Conservation (phyloP, 2,329 filamentous ascomycete species). For the Aspergillus uvarum region DNA sequence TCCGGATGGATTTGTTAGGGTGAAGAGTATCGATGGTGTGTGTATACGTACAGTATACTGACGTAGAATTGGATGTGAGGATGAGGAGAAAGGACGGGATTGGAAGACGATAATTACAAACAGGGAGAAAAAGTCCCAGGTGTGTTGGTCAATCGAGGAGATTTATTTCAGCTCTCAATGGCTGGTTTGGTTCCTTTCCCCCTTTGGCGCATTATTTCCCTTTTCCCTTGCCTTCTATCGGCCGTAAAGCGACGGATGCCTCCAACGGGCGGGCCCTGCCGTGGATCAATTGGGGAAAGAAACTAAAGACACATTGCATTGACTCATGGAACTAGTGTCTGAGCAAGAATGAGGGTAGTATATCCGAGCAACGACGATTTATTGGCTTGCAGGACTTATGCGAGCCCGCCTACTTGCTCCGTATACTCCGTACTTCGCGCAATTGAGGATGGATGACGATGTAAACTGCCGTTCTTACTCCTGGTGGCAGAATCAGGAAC, state of each 20-base stretch:
- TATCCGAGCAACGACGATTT: background rate
- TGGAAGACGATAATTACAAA: background rate
- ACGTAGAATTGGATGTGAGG: background rate
- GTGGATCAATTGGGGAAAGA: slow-evolving; percentile 4
- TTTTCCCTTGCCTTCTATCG: slow-evolving; percentile 8
- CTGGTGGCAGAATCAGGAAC: too few relatives aligned
- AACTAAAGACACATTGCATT: background rate
- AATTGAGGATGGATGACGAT: background rate
- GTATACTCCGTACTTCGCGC: background rate
- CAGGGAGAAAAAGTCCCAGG: background rate
- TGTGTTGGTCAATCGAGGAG: background rate
- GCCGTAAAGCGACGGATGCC: slow-evolving; percentile 9
- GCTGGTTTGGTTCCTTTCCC: background rate
- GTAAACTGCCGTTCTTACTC: background rate
- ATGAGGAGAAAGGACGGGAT: background rate
- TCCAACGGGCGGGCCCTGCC: slow-evolving; percentile 19
- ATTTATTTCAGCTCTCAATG: background rate
- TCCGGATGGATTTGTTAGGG: background rate
- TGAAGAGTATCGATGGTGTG: too few relatives aligned
- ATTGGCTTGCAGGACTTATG: background rate
- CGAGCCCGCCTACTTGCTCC: background rate
- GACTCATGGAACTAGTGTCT: background rate
- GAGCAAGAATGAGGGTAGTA: background rate
- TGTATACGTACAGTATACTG: too few relatives aligned
- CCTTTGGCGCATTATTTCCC: background rate